phyloP scores from a whole-genome alignment of 169 alveolate genomes.

The Plasmodium vivax region DNA sequence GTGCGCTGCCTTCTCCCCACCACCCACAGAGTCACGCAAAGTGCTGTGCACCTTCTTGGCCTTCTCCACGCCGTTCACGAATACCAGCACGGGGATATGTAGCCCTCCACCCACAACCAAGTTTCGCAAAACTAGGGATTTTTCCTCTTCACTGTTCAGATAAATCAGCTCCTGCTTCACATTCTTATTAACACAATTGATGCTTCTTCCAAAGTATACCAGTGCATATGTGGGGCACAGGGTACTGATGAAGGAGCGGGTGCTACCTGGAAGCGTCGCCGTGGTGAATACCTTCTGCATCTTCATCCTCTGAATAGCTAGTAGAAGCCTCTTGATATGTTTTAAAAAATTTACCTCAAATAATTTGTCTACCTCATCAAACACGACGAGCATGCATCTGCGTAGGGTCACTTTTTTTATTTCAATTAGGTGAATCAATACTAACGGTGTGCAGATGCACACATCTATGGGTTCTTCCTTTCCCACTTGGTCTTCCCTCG shows the following conservation, averaged over 20 bases:
- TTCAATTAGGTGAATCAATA: conserved; percentile 15
- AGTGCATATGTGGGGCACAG: conserved; percentile 29
- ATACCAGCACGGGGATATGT: conserved; percentile 59
- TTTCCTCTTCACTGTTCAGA: conserved; percentile 68
- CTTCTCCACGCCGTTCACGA: conserved; percentile 37
- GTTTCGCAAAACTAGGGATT: conserved; percentile 37
- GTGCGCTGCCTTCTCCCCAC: not conserved
- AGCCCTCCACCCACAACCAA: conserved; percentile 35
- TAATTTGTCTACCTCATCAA: conserved; percentile 72
- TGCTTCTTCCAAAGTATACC: conserved; percentile 60
- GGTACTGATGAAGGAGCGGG: conserved; percentile 34
- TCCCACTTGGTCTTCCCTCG: conserved; percentile 16
- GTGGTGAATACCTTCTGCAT: conserved; percentile 73
- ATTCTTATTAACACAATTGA: conserved; percentile 56
- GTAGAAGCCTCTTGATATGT: conserved; percentile 6
- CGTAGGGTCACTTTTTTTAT: conserved; percentile 33
- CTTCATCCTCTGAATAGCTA: conserved; percentile 30
- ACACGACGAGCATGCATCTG: conserved; percentile 49
- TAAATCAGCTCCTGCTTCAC: conserved; percentile 64
- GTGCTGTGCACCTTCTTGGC: conserved; percentile 18
- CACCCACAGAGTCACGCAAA: not conserved
- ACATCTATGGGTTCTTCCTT: conserved; percentile 7
- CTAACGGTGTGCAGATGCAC: conserved; percentile 60
- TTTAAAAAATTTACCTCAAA: conserved; percentile 59
- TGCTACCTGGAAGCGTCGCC: conserved; percentile 64